Percentiles rank a stretch among this genome's conserved stretches.
phyloP scores from a whole-genome alignment of 768 basidiomycete genomes.

The Termitomyces heimii region DNA sequence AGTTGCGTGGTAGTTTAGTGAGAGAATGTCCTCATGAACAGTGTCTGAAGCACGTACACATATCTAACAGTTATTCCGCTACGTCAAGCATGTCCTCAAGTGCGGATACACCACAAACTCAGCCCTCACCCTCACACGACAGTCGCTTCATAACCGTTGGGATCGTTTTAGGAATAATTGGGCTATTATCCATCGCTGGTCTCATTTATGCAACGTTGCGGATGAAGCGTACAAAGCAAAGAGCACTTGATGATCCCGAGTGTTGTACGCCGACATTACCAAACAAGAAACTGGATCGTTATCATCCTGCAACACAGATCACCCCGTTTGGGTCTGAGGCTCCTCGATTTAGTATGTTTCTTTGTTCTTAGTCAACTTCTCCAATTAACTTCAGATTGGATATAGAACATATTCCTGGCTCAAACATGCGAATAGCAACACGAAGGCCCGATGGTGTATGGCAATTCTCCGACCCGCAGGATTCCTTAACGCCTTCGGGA shows the following conservation, averaged over 20 bases:
- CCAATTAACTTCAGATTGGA: not conserved
- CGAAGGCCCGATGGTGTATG: conserved; percentile 50
- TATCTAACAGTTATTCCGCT: conserved; percentile 5
- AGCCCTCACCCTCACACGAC: not conserved
- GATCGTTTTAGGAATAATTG: conserved; percentile 6
- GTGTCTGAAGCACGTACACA: not conserved
- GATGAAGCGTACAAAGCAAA: conserved; percentile 3
- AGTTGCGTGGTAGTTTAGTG: not conserved
- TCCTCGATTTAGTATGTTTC: conserved; percentile 33
- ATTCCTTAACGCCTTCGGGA: conserved; percentile 33
- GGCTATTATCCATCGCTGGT: conserved; percentile 4
- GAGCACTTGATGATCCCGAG: not conserved
- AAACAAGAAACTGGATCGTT: conserved; percentile 22
- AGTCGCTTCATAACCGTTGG: conserved; percentile 2
- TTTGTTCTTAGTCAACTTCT: not conserved
- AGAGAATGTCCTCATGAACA: not conserved
- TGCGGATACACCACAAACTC: not conserved
- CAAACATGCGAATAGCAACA: conserved; percentile 52
- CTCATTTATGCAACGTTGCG: conserved; percentile 6
- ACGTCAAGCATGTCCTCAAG: not conserved
- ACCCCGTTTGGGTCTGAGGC: conserved; percentile 34
- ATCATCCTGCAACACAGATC: conserved; percentile 34
- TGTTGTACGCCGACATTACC: conserved; percentile 8
- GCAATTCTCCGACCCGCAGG: conserved; percentile 41
- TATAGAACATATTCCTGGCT: conserved; percentile 44